Conservation (phyloP, 768 basidiomycete genomes). For the Rhizopogon sp. region DNA sequence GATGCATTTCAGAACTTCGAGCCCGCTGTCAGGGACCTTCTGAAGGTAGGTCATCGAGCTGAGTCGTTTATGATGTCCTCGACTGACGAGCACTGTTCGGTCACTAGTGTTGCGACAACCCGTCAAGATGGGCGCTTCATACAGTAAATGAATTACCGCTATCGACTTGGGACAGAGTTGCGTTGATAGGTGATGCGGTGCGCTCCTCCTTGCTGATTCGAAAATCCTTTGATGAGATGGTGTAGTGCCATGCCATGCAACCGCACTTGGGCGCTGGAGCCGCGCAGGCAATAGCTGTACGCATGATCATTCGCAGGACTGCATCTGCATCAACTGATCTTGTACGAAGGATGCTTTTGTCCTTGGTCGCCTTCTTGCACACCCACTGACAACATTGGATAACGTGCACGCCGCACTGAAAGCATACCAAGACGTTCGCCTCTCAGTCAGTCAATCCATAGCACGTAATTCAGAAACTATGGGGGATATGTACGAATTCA, state of each 20-base stretch:
- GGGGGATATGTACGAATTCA: conserved; percentile 16
- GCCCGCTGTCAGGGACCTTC: conserved; percentile 25
- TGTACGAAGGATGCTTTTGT: conserved; percentile 17
- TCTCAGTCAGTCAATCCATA: conserved; percentile 12
- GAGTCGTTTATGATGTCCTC: not conserved
- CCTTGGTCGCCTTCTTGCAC: conserved; percentile 14
- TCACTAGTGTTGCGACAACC: conserved; percentile 28
- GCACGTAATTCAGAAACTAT: conserved; percentile 11
- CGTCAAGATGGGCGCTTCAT: conserved; percentile 42
- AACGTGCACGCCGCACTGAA: conserved; percentile 8
- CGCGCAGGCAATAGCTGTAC: conserved; percentile 23
- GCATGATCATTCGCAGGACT: not conserved
- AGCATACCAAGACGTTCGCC: conserved; percentile 15
- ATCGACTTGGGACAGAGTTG: conserved; percentile 35
- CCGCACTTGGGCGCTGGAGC: conserved; percentile 20
- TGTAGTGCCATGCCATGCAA: conserved; percentile 20
- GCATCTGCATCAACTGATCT: not conserved
- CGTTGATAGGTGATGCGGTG: conserved; percentile 48
- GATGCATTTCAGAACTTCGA: conserved; percentile 30
- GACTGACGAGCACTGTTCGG: not conserved
- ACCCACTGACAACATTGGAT: conserved; percentile 6
- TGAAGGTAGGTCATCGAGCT: conserved; percentile 17
- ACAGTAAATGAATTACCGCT: conserved; percentile 35
- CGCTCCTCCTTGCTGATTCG: not conserved
- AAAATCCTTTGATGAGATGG: not conserved